Percentiles rank a stretch among this genome's conserved stretches.
phyloP scores from a whole-genome alignment of 2,329 filamentous ascomycete genomes.

The Talaromyces sp. region DNA sequence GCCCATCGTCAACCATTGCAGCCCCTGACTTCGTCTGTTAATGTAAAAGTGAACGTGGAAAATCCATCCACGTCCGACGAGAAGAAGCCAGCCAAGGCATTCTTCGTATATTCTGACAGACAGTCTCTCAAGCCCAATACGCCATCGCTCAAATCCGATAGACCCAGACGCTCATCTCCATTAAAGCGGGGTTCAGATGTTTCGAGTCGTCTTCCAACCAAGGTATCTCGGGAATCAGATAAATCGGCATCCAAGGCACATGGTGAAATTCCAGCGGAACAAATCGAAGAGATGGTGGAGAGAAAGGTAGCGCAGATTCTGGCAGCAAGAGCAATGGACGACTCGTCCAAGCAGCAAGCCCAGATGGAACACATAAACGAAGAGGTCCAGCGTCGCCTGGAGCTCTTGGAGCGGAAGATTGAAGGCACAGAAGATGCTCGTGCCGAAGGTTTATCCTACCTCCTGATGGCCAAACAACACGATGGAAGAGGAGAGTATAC shows the following conservation, averaged over 20 bases:
- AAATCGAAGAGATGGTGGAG: constrained; percentile 87
- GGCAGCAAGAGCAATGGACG: constrained; percentile 63
- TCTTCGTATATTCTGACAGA: constrained; percentile 80
- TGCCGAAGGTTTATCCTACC: constrained; percentile 74
- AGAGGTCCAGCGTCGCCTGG: constrained; percentile 72
- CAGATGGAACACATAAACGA: constrained; percentile 59
- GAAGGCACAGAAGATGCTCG: constrained; percentile 69
- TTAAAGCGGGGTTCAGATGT: constrained; percentile 32
- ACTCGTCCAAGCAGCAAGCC: constrained; percentile 41
- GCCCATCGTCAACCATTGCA: constrained; percentile 69
- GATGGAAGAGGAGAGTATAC: constrained; percentile 75
- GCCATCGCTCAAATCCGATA: constrained; percentile 39
- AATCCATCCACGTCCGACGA: constrained; percentile 50
- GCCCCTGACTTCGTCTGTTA: constrained; percentile 69
- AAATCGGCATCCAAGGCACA: constrained; percentile 26
- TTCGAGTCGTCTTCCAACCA: constrained; percentile 43
- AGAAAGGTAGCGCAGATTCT: constrained; percentile 87
- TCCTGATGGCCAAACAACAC: constrained; percentile 89
- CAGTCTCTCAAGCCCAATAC: constrained; percentile 32
- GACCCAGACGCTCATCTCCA: constrained; percentile 41
- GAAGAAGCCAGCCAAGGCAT: constrained; percentile 72
- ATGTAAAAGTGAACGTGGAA: constrained; percentile 60
- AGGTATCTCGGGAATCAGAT: constrained; percentile 26
- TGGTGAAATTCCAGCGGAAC: constrained; percentile 60
- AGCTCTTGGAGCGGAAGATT: constrained; percentile 80